Base-by-base conservation (phyloP, 305 asterid genomes). In the Ruellia speciosa region DNA sequence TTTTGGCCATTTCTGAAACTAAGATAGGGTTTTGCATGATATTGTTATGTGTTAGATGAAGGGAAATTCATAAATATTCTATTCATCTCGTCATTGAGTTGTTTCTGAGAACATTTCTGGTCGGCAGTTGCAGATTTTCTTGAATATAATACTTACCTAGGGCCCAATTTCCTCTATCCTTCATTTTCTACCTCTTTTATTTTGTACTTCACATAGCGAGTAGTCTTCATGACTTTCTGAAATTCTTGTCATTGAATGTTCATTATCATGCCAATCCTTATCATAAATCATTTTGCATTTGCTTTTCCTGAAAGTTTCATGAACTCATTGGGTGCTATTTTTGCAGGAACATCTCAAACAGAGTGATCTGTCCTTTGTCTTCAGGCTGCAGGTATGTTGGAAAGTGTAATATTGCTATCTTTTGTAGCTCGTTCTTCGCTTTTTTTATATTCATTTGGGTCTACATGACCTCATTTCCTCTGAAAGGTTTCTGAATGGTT, bases 331-430 rank as follows among this genome's bases (percentile, higher is more conserved):
- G 74, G 52, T 67, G 62, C 55, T 68, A 34, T 53, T 57, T 78
- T 69, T 65, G 54, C 92, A 93, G 99, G 99, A 89, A 67, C 99
- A 93, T 77, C 86, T 93, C 69, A 89, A 89, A 68, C 97, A 93
- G 77, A 93, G 86, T 76, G 96, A 89, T 68, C 83, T 79, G 70
- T 93, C 99, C 67, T 93, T 93, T 63, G 97, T 93, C 66, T 93
- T 93, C 79, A 80, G 97, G 72, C 80, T 93, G 74, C 99, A 93
- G 99, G 99, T 93, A 81, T 68, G 66, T 57, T 48, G 17, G 40
- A 51, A 57, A 35, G 17, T n/a, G 20, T n/a, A 39, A 40, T 31
- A 34, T 46, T 28, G 28, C 41, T 54, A 49, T 14, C 31, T 24
- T 41, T 43, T 4, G 18, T 49, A 31, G 15, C 56, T 33, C 20